Evolutionary conservation across 225 moss, liverwort and hornwort species (phyloP), one percentile per base, ranked within the genome.

Genomic region (Polytrichum formosum): DNA sequence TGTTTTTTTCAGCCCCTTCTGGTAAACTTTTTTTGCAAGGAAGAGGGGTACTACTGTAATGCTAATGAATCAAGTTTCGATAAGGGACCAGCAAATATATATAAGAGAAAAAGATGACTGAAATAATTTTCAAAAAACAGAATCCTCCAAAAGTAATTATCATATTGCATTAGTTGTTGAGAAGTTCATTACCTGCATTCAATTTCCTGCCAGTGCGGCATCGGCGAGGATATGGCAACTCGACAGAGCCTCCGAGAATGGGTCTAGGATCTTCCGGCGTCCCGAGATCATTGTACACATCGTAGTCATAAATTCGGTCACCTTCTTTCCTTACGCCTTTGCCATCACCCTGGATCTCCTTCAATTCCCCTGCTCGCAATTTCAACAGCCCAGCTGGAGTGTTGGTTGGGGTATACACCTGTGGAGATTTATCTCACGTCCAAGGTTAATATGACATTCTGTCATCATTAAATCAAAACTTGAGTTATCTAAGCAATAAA

Each of bases 281-380:
- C 7, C 78, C 82, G 62, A 93, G 80, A 68, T 96, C 95, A 37
- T 96, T 93, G 73, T 96, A 96, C 54, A 88, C 78, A 35, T 84
- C 95, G 56, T 92, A 96, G 79, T 96, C 96, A 21, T 90, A 96
- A 21, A 93, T 70, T 46, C 91, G 80, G 30, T 93, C 96, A 71
- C 87, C 87, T 2, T 29, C 54, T 59, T 85, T 63, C 62, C 96
- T 83, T 56, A 77, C 76, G 35, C 90, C 96, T 67, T 55, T 84
- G 33, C 90, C 86, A 70, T 80, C 70, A 25, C 96, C 93, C 79
- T 79, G 87, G 17, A 78, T 74, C 5, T 77, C 68, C 73, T 72
- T 67, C 54, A 92, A 68, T 75, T 93, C 93, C 53, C 53, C 59
- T 53, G 76, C 71, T 35, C 96, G 83, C 61, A 96, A 67, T 18